A percentile compares a stretch with the other conserved stretches of the same genome.
Evolutionary conservation across 2,329 filamentous ascomycete species (phyloP).

Genomic region (Pseudogymnoascus verrucosus): DNA sequence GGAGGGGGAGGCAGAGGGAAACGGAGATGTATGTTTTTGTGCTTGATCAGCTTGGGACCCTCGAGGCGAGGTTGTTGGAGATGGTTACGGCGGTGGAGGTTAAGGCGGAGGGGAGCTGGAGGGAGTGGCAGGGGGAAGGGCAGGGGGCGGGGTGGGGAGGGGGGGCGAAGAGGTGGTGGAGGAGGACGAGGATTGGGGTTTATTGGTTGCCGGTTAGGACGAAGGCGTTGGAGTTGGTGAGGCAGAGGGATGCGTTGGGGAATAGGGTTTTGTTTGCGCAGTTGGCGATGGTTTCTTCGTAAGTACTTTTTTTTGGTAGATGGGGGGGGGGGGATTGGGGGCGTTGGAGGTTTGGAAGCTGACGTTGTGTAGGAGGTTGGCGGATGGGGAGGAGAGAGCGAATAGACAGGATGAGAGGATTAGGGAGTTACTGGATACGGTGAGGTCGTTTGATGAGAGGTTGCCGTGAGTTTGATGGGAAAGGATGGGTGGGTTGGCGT

Average conservation of each 20-base stretch:
- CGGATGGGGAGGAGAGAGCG: constrained; percentile 19
- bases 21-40: constrained; percentile 42
- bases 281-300: constrained; percentile 41
- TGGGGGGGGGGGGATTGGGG: not conserved
- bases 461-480: constrained; percentile 2
- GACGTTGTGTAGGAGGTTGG: constrained; percentile 16
- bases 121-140: constrained; percentile 16
- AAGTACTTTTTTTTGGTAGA: constrained; percentile 17
- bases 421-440: constrained; percentile 17
- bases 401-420: constrained; percentile 17
- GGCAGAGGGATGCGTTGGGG: constrained; percentile 38
- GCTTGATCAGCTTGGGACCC: constrained; percentile 37
- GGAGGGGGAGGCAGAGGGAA: constrained; percentile 15
- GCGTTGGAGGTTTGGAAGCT: not conserved
- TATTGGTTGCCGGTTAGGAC: constrained; percentile 37
- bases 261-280: constrained; percentile 40
- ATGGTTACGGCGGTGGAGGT: constrained; percentile 37
- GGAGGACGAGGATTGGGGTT: constrained; percentile 34
- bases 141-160: constrained; percentile 30
- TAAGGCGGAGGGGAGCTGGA: constrained; percentile 19
- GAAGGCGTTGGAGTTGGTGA: constrained; percentile 38
- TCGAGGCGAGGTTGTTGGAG: constrained; percentile 38
- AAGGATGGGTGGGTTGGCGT: not conserved
- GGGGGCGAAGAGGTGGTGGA: constrained; percentile 32
- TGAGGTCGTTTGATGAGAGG: constrained; percentile 20